Evolutionary conservation across 2,329 filamentous ascomycete genomes (phyloP), one percentile per base, ranked within the genome.

Genomic region (Coniochaeta prunicola): DNA sequence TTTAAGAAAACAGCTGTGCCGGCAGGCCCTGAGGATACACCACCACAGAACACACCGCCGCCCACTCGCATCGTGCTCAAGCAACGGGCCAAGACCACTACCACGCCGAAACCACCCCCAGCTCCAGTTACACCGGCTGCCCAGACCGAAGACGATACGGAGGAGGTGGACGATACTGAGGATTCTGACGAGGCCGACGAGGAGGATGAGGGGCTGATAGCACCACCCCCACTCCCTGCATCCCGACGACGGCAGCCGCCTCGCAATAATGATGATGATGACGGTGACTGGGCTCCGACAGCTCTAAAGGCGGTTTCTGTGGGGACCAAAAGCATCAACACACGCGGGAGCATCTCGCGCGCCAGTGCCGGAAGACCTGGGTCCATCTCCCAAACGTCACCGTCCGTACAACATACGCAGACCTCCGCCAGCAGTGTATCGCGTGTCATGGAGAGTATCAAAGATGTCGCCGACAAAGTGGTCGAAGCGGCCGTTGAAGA

Each of bases 401-500:
- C 31, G 63, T 67, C 1, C 65, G 70, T 24, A 26, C 66, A 63
- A 34, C 59, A 64, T 10, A 60, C 65, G 7, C 53, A 50, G 45
- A 50, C 45, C 4, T 50, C 45, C 5, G 45, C 45, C 17, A 50
- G 45, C 65, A 28, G 55, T 66, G 33, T 61, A 58, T 33, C 60
- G 61, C 36, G 56, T 58, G 34, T 53, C 59, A 31, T 67, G 12
- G 68, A 70, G 28, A 36, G 30, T 1, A 74, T 77, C 62, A 77
- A 74, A 61, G 77, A 78, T 40, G 68, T 77, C 34, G 74, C 76
- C 28, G 81, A 80, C 64, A 78, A 74, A 65, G 78, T 84, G 30
- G 75, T 87, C 40, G 80, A 84, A 67, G 66, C 71, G 33, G 82
- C 83, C n/a, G 81, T 86, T 31, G 78, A 84, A 10, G 77, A 84